These are phyloP conservation scores for Schizophyllum amplum DNA, from an alignment of 1,284 basidiomycete species.

Conservation along the genomic window DNA sequence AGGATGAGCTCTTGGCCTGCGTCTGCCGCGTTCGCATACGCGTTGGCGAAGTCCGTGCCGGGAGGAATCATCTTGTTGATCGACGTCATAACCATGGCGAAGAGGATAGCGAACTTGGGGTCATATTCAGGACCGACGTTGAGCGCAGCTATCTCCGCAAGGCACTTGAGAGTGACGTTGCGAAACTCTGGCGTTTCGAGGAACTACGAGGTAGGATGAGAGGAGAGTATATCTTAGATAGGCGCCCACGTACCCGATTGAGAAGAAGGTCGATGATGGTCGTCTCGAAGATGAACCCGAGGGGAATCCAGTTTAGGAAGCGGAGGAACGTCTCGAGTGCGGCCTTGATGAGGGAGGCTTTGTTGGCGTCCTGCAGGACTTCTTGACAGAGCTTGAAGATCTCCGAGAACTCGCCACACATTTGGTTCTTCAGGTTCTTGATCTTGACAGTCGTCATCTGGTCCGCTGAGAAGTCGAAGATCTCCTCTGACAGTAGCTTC, in stretches of 20 bases:
- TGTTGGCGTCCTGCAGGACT: slow-evolving; percentile 96
- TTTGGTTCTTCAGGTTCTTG: slow-evolving; percentile 95
- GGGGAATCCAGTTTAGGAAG: slow-evolving; percentile 99
- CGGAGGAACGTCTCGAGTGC: slow-evolving; percentile 94
- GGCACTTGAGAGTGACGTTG: slow-evolving; percentile 95
- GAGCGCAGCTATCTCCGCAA: slow-evolving; percentile 94
- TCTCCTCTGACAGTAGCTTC: slow-evolving; percentile 96
- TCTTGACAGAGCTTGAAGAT: slow-evolving; percentile 95
- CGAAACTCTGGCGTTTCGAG: slow-evolving; percentile 96
- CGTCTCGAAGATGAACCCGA: slow-evolving; percentile 99
- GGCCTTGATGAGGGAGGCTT: slow-evolving; percentile 90
- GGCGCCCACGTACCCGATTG: slow-evolving; percentile 57
- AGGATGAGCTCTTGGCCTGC: slow-evolving; percentile 96
- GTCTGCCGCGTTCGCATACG: slow-evolving; percentile 87
- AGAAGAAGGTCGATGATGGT: slow-evolving; percentile 94
- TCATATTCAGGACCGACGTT: slow-evolving; percentile 99
- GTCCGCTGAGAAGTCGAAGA: slow-evolving; percentile 98
- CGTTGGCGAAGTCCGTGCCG: slow-evolving; percentile 88
- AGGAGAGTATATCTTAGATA: neutral
- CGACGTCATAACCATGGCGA: slow-evolving; percentile 97
- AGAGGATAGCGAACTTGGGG: slow-evolving; percentile 94
- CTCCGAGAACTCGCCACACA: slow-evolving; percentile 95
- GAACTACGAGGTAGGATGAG: slow-evolving; percentile 52
- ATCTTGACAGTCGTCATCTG: slow-evolving; percentile 99
- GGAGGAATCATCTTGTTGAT: slow-evolving; percentile 98